phyloP scores from a whole-genome alignment of 2,329 filamentous ascomycete genomes.

The Fusarium fracticaudum region DNA sequence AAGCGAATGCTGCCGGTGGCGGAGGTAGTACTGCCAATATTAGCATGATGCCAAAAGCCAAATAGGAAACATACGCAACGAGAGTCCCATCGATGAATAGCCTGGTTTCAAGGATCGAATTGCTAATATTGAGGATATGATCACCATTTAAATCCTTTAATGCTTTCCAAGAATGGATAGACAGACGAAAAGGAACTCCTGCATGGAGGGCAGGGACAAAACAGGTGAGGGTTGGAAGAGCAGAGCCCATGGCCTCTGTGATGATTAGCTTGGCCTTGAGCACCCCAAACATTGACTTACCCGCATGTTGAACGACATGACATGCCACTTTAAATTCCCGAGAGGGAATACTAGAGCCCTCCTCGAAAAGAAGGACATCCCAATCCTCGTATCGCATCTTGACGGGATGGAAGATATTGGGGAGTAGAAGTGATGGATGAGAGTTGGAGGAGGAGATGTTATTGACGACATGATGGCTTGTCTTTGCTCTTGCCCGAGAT shows the following conservation, averaged over 20 bases:
- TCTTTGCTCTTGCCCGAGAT: background rate
- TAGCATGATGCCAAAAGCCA: background rate
- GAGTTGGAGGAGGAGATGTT: background rate
- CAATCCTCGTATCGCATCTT: slow-evolving; percentile 85
- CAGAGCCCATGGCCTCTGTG: slow-evolving; percentile 62
- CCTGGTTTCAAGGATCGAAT: slow-evolving; percentile 71
- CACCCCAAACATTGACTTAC: slow-evolving; percentile 42
- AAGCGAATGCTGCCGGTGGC: slow-evolving; percentile 62
- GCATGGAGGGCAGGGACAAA: slow-evolving; percentile 73
- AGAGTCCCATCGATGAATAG: slow-evolving; percentile 75
- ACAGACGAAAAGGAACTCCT: slow-evolving; percentile 73
- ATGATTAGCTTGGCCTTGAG: background rate
- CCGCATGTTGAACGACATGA: slow-evolving; percentile 68
- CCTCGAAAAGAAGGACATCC: slow-evolving; percentile 85
- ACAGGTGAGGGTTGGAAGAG: slow-evolving; percentile 73
- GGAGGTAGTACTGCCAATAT: slow-evolving; percentile 59
- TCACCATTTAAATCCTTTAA: slow-evolving; percentile 48
- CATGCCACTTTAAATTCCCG: slow-evolving; percentile 86
- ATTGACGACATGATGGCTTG: background rate
- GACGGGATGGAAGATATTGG: slow-evolving; percentile 39
- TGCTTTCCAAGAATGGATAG: slow-evolving; percentile 77
- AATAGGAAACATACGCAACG: slow-evolving; percentile 60
- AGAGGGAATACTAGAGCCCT: slow-evolving; percentile 72
- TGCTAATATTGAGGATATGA: slow-evolving; percentile 50
- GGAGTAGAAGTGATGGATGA: background rate